phyloP scores from a whole-genome alignment of 2,329 filamentous ascomycete genomes.

The Talaromyces albobiverticillius region DNA sequence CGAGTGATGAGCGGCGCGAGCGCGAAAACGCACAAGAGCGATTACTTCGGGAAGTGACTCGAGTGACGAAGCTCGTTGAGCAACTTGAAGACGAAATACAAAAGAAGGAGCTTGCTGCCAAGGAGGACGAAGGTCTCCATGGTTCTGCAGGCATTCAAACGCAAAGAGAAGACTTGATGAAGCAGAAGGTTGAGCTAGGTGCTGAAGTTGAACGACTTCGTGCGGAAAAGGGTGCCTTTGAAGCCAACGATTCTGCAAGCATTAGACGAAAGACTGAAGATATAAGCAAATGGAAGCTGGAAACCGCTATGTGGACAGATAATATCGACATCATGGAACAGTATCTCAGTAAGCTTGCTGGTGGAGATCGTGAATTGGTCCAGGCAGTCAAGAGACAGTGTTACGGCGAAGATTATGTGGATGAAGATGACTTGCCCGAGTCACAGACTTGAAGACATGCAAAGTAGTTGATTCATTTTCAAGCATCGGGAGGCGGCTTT shows the following conservation, averaged over 20 bases:
- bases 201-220: constrained; percentile 33
- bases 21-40: constrained; percentile 34
- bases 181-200: constrained; percentile 22
- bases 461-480: background rate
- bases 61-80: constrained; percentile 25
- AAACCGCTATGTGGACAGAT: constrained; percentile 41
- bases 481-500: no score
- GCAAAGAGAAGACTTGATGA: constrained; percentile 21
- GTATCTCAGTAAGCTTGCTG: constrained; percentile 36
- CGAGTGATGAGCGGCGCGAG: constrained; percentile 54
- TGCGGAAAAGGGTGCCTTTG: constrained; percentile 31
- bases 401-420: constrained; percentile 56
- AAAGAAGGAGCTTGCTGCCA: constrained; percentile 24
- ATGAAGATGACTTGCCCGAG: constrained; percentile 51
- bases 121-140: constrained; percentile 23
- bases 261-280: constrained; percentile 32
- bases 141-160: constrained; percentile 12
- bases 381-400: constrained; percentile 42
- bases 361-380: constrained; percentile 45
- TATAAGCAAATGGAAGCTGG: constrained; percentile 27
- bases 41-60: constrained; percentile 29
- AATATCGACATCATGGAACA: constrained; percentile 44
- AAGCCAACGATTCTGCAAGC: constrained; percentile 29
- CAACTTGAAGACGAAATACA: constrained; percentile 35
- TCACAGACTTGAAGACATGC: background rate